Conservation (phyloP, 768 basidiomycete genomes). For the Boletellus emodensis region DNA sequence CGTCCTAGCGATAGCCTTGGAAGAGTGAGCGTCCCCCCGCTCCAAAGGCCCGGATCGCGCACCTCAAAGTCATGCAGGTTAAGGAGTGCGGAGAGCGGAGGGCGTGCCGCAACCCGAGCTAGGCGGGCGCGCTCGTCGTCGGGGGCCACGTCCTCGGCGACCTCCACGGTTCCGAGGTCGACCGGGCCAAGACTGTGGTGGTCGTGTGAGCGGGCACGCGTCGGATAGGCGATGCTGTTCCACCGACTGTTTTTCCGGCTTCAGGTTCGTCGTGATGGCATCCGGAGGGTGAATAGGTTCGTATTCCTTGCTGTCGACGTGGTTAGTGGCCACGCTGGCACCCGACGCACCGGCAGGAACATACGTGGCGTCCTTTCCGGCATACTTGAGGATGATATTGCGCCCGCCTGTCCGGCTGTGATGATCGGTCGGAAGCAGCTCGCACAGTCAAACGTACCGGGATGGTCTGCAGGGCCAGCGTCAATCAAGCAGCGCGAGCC, state of each 20-base stretch:
- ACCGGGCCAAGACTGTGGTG: conserved; percentile 62
- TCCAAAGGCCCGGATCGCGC: conserved; percentile 2
- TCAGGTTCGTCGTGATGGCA: conserved; percentile 71
- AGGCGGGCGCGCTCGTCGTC: conserved; percentile 69
- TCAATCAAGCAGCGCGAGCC: not conserved
- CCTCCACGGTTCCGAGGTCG: conserved; percentile 63
- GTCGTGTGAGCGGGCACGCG: not conserved
- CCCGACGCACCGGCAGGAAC: conserved; percentile 21
- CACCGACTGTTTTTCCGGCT: conserved; percentile 78
- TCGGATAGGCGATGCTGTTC: not conserved
- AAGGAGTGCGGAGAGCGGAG: conserved; percentile 73
- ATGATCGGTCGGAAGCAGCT: not conserved
- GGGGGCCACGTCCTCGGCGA: conserved; percentile 58
- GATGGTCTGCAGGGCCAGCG: conserved; percentile 47
- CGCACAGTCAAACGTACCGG: conserved; percentile 39
- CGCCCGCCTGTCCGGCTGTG: conserved; percentile 54
- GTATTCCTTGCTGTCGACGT: conserved; percentile 57
- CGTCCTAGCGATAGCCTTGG: conserved; percentile 72
- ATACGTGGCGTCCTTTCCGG: conserved; percentile 85
- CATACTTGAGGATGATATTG: conserved; percentile 83
- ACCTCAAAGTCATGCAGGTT: conserved; percentile 96
- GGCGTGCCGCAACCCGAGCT: conserved; percentile 57
- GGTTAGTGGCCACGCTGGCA: not conserved
- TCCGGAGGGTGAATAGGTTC: conserved; percentile 88
- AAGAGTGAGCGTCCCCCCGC: conserved; percentile 4